Evolutionary conservation across 2,329 filamentous ascomycete genomes (phyloP).

Genomic region (Fusarium haematococcum): DNA sequence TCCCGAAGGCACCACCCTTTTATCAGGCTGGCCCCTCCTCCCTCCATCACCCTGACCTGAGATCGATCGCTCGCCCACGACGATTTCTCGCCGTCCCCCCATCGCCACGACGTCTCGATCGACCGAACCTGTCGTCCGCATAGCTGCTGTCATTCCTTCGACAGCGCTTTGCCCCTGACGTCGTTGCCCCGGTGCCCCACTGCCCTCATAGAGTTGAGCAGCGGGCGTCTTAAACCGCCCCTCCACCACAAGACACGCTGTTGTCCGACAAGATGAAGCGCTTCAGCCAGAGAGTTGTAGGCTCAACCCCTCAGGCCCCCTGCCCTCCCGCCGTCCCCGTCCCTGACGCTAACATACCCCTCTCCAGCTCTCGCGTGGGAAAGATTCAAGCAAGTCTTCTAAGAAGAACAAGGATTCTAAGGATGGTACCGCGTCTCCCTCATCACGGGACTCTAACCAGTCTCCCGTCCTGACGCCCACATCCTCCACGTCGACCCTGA

Average conservation of each 20-base stretch:
- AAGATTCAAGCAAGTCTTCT: slow-evolving; percentile 85
- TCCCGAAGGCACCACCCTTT: slow-evolving; percentile 36
- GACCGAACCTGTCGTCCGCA: slow-evolving; percentile 30
- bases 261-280: slow-evolving; percentile 83
- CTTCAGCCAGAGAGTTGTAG: slow-evolving; percentile 96
- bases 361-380: slow-evolving; percentile 87
- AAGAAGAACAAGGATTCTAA: slow-evolving; percentile 80
- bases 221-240: slow-evolving; percentile 44
- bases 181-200: slow-evolving; percentile 48
- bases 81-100: slow-evolving; percentile 24
- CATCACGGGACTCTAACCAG: slow-evolving; percentile 68
- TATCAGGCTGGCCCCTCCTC: slow-evolving; percentile 38
- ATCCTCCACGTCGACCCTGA: slow-evolving; percentile 88
- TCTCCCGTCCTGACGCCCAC: slow-evolving; percentile 81
- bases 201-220: slow-evolving; percentile 41
- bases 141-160: slow-evolving; percentile 33
- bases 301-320: slow-evolving; percentile 51
- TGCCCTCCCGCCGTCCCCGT: neutral
- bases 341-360: slow-evolving; percentile 26
- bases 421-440: slow-evolving; percentile 85
- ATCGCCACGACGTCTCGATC: slow-evolving; percentile 30
- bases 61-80: slow-evolving; percentile 21
- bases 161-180: slow-evolving; percentile 46
- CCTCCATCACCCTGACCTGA: slow-evolving; percentile 10
- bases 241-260: slow-evolving; percentile 41